Evolutionary conservation across 768 basidiomycete genomes (phyloP), one percentile per base, ranked within the genome.

Genomic region (Pisolithus orientalis): DNA sequence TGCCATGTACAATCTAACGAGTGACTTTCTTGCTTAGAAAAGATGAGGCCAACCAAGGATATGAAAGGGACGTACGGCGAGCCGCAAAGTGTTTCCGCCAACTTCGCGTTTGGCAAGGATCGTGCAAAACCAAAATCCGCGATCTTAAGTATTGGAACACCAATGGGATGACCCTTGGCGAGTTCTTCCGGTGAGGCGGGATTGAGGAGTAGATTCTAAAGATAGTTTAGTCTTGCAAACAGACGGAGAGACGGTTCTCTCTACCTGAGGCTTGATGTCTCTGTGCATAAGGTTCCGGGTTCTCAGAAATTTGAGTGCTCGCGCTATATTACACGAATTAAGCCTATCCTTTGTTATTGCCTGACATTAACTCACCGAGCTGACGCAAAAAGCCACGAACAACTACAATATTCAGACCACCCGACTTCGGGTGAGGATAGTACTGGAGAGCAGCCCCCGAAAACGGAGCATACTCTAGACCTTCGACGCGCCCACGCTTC

Each of bases 121-220:
- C 96, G 82, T 0, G 96, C 96, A 62, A 99, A 99, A 0, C 96
- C 96, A 65, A 99, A 99, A 69, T 98, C 96, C 14, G 96, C 96
- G 1, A 98, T 85, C 70, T 98, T 97, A 60, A 99, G 82, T 24
- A 98, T 82, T 1, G 96, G 96, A 2, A 97, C 87, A 6, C 95
- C 94, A 2, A 88, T 67, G 0, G 94, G 93, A 69, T 97, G 93
- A 1, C 94, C 93, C 40, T 85, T 79, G 0, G 80, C 80, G n/a
- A 92, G 71, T 61, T 96, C 93, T 49, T 84, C 83, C 3, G 80
- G 76, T 0, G 87, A 77, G 0, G 94, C 82, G 0, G 95, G 90
- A 52, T 84, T 90, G 24, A 99, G 73, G 0, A 99, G 80, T 0
- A 98, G 77, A 69, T 99, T 98, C 86, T 96, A 57, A 6, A 34